Conservation (phyloP, 768 basidiomycete species). For the Lentinula edodes region DNA sequence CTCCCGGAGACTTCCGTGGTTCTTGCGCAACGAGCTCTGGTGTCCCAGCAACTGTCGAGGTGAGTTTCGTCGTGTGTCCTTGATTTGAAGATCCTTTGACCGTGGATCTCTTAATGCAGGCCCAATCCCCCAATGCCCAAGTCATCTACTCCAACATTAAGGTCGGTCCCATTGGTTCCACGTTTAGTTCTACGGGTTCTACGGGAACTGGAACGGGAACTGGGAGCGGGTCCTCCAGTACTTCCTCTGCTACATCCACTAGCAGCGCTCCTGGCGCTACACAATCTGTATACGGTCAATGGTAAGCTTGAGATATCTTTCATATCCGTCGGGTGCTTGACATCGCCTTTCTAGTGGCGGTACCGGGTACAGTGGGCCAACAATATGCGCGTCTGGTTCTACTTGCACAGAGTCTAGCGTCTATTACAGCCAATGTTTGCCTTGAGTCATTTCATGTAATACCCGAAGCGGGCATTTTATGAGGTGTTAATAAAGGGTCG, state of each 20-base stretch:
- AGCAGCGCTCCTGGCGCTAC: slow-evolving; percentile 20
- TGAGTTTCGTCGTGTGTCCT: background rate
- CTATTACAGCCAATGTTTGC: slow-evolving; percentile 7
- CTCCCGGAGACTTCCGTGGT: slow-evolving; percentile 45
- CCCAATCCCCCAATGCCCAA: slow-evolving; percentile 17
- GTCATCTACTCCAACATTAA: slow-evolving; percentile 35
- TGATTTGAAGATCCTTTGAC: background rate
- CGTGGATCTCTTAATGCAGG: slow-evolving; percentile 16
- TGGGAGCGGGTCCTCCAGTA: background rate
- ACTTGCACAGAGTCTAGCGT: background rate
- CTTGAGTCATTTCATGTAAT: background rate
- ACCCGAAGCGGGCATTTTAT: too few relatives aligned
- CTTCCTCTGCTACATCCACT: slow-evolving; percentile 3
- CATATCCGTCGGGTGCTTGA: background rate
- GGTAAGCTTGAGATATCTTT: slow-evolving; percentile 17
- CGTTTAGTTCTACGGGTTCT: slow-evolving; percentile 14
- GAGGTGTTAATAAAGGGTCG: too few relatives aligned
- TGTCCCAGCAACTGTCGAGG: slow-evolving; percentile 37
- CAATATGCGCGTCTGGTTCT: slow-evolving; percentile 4
- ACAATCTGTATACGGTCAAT: slow-evolving; percentile 31
- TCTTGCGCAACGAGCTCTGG: slow-evolving; percentile 44
- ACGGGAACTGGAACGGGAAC: background rate
- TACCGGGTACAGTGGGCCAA: slow-evolving; percentile 7
- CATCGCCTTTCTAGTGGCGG: slow-evolving; percentile 3
- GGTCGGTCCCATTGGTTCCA: slow-evolving; percentile 32